Percentiles rank a stretch among this genome's conserved stretches.
phyloP scores from a whole-genome alignment of 73 alveolate species.

The Tetrahymena malaccensis region DNA sequence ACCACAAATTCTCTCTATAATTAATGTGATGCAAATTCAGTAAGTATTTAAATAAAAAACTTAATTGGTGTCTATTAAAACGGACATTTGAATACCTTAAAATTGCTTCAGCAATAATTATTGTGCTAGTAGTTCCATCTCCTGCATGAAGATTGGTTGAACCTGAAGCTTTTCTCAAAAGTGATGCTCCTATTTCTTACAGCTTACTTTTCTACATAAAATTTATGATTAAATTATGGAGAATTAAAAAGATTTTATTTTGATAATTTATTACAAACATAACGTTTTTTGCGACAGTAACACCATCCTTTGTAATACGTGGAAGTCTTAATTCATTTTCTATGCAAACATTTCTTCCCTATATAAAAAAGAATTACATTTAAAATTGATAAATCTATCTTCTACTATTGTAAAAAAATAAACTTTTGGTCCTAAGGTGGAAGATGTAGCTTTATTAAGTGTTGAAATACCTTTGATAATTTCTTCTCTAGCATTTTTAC shows the following conservation, averaged over 20 bases:
- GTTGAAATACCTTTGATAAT: not conserved
- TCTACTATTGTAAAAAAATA: not conserved
- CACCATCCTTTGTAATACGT: constrained; percentile 85
- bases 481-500: not conserved
- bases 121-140: constrained; percentile 91
- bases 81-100: not conserved
- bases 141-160: constrained; percentile 75
- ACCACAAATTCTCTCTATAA: not conserved
- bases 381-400: not conserved
- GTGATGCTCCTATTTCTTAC: constrained; percentile 72
- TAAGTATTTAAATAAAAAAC: too few species aligned
- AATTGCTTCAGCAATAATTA: constrained; percentile 51
- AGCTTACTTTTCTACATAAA: constrained; percentile 37
- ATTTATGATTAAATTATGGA: not conserved
- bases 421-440: not conserved
- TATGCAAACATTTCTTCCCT: not conserved
- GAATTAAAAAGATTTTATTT: not conserved
- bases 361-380: not conserved
- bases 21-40: not conserved
- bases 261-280: constrained; percentile 1
- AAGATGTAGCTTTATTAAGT: not conserved
- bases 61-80: too few species aligned
- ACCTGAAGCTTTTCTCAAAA: constrained; percentile 62
- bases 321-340: constrained; percentile 34
- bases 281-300: constrained; percentile 56